Conservation (phyloP, 805 yeast genomes). For the Phaffomyces opuntiae region DNA sequence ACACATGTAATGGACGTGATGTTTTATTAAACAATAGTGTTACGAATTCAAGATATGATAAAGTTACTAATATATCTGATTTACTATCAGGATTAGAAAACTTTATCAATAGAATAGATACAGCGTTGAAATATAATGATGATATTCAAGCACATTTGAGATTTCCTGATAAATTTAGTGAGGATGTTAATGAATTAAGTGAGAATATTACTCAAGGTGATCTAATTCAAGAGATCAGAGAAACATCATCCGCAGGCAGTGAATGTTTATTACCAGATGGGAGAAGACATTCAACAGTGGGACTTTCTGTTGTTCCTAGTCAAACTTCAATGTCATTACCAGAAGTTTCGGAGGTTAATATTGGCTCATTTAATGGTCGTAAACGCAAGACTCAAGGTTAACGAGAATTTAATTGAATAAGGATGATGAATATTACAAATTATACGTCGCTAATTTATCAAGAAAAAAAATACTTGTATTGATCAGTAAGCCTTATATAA, state of each 20-base stretch:
- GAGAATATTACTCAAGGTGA: neutral
- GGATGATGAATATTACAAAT: neutral
- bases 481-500: neutral
- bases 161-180: neutral
- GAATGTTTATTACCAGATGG: conserved; percentile 3
- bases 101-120: conserved; percentile 11
- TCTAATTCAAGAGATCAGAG: neutral
- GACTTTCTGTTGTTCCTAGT: conserved; percentile 1
- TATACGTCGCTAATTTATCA: neutral
- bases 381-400: conserved; percentile 8
- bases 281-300: conserved; percentile 6
- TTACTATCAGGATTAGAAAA: conserved; percentile 10
- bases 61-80: conserved; percentile 3
- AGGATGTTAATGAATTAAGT: neutral
- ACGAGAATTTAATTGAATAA: neutral
- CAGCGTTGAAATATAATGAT: conserved; percentile 7
- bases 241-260: neutral
- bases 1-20: conserved; percentile 19
- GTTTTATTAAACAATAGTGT: conserved; percentile 6
- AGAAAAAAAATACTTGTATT: neutral
- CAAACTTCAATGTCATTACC: conserved; percentile 5
- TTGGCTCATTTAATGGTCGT: conserved; percentile 4
- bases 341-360: conserved; percentile 7
- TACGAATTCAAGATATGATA: neutral
- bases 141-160: conserved; percentile 2